These are phyloP conservation scores for Croton laevigatus DNA, from an alignment of 441 rosid species.

Conservation along the genomic window DNA sequence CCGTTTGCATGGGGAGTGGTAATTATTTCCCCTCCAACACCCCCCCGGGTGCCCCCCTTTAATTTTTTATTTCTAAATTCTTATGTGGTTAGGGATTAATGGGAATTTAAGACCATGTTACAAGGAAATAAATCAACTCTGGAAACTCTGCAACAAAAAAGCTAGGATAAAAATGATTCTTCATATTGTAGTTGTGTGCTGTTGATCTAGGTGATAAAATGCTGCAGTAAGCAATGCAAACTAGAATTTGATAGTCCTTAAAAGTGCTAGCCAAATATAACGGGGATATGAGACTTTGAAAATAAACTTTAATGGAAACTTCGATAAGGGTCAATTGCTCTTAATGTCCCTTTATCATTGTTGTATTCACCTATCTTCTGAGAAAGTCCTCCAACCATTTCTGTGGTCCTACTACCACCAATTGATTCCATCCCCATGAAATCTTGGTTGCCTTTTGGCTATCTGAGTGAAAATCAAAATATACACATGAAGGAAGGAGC, in stretches of 20 bases:
- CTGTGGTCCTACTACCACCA: too few relatives aligned
- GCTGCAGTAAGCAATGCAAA: neutral
- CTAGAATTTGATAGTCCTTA: neutral
- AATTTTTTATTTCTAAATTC: neutral
- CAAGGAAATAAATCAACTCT: neutral
- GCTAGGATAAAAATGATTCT: neutral
- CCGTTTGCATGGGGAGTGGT: constrained; percentile 90
- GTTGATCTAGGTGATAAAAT: constrained; percentile 1
- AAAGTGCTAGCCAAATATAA: neutral
- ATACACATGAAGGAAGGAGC: too few relatives aligned
- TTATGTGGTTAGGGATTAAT: neutral
- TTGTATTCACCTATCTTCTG: too few relatives aligned
- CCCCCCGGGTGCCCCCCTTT: too few relatives aligned
- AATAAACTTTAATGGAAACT: neutral
- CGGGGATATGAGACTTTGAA: too few relatives aligned
- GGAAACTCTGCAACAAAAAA: neutral
- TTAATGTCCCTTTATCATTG: too few relatives aligned
- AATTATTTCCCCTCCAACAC: constrained; percentile 16
- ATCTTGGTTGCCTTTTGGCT: too few relatives aligned
- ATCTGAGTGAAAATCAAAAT: too few relatives aligned
- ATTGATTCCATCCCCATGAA: too few relatives aligned
- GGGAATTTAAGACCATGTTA: neutral
- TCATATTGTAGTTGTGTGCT: neutral
- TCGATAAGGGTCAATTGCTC: neutral
- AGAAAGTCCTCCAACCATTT: too few relatives aligned